Evolutionary conservation across 176 grass and related monocot species (phyloP), one percentile per base, ranked within the genome.

Genomic region (Rhynchospora breviuscula): DNA sequence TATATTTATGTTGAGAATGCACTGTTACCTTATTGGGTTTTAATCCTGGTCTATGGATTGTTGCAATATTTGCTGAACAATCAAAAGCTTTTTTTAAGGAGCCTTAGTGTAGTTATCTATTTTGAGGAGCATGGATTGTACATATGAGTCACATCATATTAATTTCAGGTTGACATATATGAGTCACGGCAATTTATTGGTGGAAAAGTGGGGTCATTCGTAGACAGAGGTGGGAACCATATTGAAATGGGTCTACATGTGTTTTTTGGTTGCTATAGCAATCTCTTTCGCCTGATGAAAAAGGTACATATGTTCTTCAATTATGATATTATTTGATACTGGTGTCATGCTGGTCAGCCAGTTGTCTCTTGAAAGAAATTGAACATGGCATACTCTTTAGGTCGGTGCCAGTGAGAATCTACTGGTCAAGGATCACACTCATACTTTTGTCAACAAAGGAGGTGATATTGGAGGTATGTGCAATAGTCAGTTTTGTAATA

Each of bases 161-260:
- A 11, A 79, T 76, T 90, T 68, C 89, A 98, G 95, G 95, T 98
- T 88, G 95, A 98, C 79, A 76, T 98, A 82, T 98, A 95, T 15
- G 95, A 98, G 40, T 93, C 92, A 59, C 85, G 90, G 8, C 74
- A 26, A 1, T 98, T 98, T 87, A 94, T 95, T 67, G 95, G 95
- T 0, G 95, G 95, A 52, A 98, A 98, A 82, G 95, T 98, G 11
- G 95, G 90, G 40, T 98, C 95, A 12, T 98, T 98, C 79, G 95
- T 98, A 0, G 92, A 98, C 76, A 98, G 81, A 68, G 60, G 46
- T 57, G 95, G 95, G 60, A 98, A 98, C 76, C 95, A 98, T 91
- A 98, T 98, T 15, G 95, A 98, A 84, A 98, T 98, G 95, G 95
- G 95, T 8, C 70, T 95, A 43, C 95, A 98, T 26, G 95, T 98